Evolutionary conservation across 2,329 filamentous ascomycete species (phyloP).

Genomic region (Monilinia fructigena): DNA sequence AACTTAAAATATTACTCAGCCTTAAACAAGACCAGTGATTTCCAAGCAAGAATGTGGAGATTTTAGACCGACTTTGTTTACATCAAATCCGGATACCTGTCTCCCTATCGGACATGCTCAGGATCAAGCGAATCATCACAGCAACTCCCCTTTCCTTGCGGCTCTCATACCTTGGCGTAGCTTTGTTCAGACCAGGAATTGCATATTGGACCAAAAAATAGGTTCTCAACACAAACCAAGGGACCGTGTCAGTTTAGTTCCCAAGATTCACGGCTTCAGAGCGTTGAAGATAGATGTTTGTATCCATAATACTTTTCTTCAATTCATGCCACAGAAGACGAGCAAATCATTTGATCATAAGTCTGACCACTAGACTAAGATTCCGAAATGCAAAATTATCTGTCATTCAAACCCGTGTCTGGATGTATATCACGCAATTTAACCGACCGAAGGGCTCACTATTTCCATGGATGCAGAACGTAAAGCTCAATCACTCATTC

Average conservation of each 20-base stretch:
- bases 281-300: neutral
- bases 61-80: neutral
- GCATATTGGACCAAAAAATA: neutral
- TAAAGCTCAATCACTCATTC: neutral
- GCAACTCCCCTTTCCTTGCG: neutral
- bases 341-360: neutral
- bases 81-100: neutral
- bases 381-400: neutral
- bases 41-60: neutral
- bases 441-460: neutral
- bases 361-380: neutral
- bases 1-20: neutral
- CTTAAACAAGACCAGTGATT: neutral
- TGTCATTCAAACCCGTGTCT: neutral
- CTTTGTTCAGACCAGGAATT: neutral
- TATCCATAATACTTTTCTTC: neutral
- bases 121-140: constrained; percentile 2
- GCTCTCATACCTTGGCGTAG: neutral
- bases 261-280: neutral
- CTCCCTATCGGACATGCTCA: neutral
- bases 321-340: neutral
- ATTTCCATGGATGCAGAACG: neutral
- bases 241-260: too few species aligned
- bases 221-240: neutral
- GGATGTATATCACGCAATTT: constrained; percentile 1